These are phyloP conservation scores for Collybiopsis confluens DNA, from an alignment of 768 basidiomycete genomes.

Conservation along the genomic window DNA sequence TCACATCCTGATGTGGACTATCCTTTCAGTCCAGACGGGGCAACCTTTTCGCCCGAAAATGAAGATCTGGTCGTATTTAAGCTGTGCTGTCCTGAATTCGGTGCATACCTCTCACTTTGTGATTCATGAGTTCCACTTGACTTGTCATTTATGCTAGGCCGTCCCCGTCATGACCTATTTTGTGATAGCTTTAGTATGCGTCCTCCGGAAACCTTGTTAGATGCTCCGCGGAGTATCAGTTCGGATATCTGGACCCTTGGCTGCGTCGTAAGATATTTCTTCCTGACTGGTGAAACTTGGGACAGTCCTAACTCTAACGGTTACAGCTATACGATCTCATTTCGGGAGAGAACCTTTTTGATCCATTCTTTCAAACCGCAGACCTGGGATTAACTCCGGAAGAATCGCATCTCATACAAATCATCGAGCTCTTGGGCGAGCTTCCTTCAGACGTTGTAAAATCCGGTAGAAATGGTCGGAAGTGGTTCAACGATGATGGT, in stretches of 20 bases:
- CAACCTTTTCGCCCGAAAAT: background rate
- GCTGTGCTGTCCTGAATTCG: background rate
- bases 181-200: slow-evolving; percentile 10
- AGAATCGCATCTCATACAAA: slow-evolving; percentile 25
- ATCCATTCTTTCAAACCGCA: slow-evolving; percentile 20
- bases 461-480: slow-evolving; percentile 12
- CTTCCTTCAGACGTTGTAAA: slow-evolving; percentile 16
- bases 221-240: slow-evolving; percentile 11
- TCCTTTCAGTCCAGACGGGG: background rate
- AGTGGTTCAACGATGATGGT: slow-evolving; percentile 23
- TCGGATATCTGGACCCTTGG: slow-evolving; percentile 22
- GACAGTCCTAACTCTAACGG: background rate
- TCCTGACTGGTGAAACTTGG: background rate
- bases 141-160: background rate
- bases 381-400: slow-evolving; percentile 20
- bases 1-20: slow-evolving; percentile 4
- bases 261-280: slow-evolving; percentile 18
- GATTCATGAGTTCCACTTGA: background rate
- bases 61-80: background rate
- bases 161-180: slow-evolving; percentile 1
- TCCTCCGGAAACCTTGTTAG: slow-evolving; percentile 19
- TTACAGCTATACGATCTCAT: slow-evolving; percentile 20
- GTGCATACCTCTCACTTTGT: background rate
- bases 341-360: slow-evolving; percentile 19
- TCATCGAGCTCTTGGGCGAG: slow-evolving; percentile 21